Evolutionary conservation across 2,329 filamentous ascomycete species (phyloP).

Genomic region (Claviceps africana): DNA sequence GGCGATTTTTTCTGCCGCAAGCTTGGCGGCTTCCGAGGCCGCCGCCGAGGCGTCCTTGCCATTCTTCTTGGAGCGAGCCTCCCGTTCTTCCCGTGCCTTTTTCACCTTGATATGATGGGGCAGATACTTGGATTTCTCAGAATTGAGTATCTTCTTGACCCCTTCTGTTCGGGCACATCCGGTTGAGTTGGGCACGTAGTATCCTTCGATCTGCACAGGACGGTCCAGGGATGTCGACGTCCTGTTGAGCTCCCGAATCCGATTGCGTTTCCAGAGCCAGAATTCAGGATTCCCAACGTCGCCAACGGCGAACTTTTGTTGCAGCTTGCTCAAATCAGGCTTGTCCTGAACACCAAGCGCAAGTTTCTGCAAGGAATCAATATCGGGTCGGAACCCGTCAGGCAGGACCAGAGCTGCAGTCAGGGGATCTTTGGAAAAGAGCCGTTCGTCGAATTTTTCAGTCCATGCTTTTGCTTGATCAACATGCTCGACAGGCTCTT

Average conservation of each 20-base stretch:
- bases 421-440: slow-evolving; percentile 35
- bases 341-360: slow-evolving; percentile 29
- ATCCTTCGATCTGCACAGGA: slow-evolving; percentile 40
- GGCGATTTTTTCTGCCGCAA: slow-evolving; percentile 66
- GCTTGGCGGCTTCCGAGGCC: slow-evolving; percentile 56
- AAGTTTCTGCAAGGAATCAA: slow-evolving; percentile 30
- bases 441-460: slow-evolving; percentile 31
- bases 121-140: slow-evolving; percentile 95
- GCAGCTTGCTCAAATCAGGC: slow-evolving; percentile 35
- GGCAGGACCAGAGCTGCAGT: slow-evolving; percentile 31
- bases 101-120: slow-evolving; percentile 96
- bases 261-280: slow-evolving; percentile 44
- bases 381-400: slow-evolving; percentile 29
- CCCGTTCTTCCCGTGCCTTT: slow-evolving; percentile 79
- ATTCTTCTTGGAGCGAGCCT: slow-evolving; percentile 55
- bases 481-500: slow-evolving; percentile 8
- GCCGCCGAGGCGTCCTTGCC: slow-evolving; percentile 51
- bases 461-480: slow-evolving; percentile 28
- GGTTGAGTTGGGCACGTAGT: slow-evolving; percentile 74
- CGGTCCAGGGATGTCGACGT: slow-evolving; percentile 13
- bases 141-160: slow-evolving; percentile 87
- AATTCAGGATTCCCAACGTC: slow-evolving; percentile 36
- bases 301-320: slow-evolving; percentile 30
- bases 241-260: slow-evolving; percentile 41
- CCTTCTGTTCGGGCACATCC: slow-evolving; percentile 87